phyloP scores from a whole-genome alignment of 1,139 yeast genomes.

The Yamadazyma atmosphaerica region DNA sequence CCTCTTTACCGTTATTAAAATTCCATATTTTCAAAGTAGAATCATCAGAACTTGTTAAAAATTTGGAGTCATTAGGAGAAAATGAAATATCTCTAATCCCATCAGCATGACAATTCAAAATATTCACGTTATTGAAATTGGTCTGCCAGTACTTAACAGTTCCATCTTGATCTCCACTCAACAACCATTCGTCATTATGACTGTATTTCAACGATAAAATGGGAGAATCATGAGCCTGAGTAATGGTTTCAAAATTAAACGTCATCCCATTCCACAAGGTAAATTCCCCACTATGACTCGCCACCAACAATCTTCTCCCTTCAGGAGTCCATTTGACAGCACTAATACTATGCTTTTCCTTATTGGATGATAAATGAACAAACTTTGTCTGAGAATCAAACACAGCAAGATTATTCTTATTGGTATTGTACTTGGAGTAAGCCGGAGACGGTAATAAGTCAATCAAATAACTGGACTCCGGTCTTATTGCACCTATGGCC shows the following conservation, averaged over 20 bases:
- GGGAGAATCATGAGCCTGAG: conserved; percentile 97
- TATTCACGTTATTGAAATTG: conserved; percentile 92
- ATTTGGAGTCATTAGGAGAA: conserved; percentile 86
- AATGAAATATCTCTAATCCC: conserved; percentile 86
- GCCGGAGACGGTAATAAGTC: conserved; percentile 74
- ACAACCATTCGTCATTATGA: conserved; percentile 91
- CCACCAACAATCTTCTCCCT: conserved; percentile 86
- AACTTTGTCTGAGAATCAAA: conserved; percentile 75
- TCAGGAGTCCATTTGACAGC: conserved; percentile 97
- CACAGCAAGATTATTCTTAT: conserved; percentile 44
- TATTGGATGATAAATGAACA: conserved; percentile 87
- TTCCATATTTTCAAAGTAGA: conserved; percentile 90
- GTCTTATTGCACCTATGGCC: conserved; percentile 62
- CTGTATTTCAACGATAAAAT: conserved; percentile 78
- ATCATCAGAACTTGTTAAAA: conserved; percentile 91
- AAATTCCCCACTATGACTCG: conserved; percentile 92
- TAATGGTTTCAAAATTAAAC: conserved; percentile 92
- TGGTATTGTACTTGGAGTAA: conserved; percentile 36
- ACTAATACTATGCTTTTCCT: conserved; percentile 88
- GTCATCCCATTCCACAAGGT: conserved; percentile 97
- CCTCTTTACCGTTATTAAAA: conserved; percentile 86
- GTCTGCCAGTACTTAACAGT: conserved; percentile 96
- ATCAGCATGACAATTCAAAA: conserved; percentile 75
- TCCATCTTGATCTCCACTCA: conserved; percentile 94
- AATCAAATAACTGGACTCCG: conserved; percentile 73